Percentiles rank a stretch among this genome's conserved stretches.
Conservation (phyloP, 331 rosid species). For the Rhamnella rubrinervis region DNA sequence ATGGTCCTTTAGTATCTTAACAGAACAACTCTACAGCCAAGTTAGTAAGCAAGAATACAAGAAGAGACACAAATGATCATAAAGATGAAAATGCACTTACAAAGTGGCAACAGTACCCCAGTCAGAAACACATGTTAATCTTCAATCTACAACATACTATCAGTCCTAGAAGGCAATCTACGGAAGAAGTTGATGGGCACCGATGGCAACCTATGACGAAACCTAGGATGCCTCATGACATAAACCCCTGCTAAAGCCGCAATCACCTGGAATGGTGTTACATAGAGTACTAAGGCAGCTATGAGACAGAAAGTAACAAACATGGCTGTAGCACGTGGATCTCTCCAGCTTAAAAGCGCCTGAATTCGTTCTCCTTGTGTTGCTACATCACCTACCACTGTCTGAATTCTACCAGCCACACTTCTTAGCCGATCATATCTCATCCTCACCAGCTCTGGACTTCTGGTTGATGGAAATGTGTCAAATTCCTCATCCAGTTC, state of each 20-base stretch:
- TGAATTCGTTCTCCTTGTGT: slow-evolving; percentile 40
- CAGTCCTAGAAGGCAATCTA: slow-evolving; percentile 41
- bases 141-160: slow-evolving; percentile 29
- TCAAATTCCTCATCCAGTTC: slow-evolving; percentile 48
- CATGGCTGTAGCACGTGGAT: slow-evolving; percentile 37
- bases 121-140: neutral
- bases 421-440: slow-evolving; percentile 42
- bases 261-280: slow-evolving; percentile 32
- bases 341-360: slow-evolving; percentile 32
- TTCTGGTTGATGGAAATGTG: slow-evolving; percentile 35
- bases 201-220: slow-evolving; percentile 36
- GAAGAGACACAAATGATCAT: neutral
- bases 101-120: neutral
- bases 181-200: slow-evolving; percentile 44
- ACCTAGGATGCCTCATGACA: slow-evolving; percentile 34
- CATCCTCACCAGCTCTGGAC: slow-evolving; percentile 31
- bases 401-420: slow-evolving; percentile 39
- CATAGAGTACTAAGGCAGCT: slow-evolving; percentile 30
- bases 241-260: slow-evolving; percentile 30
- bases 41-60: slow-evolving; percentile 1
- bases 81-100: neutral
- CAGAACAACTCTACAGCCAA: neutral
- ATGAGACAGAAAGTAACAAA: slow-evolving; percentile 32
- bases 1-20: neutral
- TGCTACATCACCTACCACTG: slow-evolving; percentile 41